These are phyloP conservation scores for Penicillium decumbens DNA, from an alignment of 2,329 filamentous ascomycete genomes.

Conservation along the genomic window DNA sequence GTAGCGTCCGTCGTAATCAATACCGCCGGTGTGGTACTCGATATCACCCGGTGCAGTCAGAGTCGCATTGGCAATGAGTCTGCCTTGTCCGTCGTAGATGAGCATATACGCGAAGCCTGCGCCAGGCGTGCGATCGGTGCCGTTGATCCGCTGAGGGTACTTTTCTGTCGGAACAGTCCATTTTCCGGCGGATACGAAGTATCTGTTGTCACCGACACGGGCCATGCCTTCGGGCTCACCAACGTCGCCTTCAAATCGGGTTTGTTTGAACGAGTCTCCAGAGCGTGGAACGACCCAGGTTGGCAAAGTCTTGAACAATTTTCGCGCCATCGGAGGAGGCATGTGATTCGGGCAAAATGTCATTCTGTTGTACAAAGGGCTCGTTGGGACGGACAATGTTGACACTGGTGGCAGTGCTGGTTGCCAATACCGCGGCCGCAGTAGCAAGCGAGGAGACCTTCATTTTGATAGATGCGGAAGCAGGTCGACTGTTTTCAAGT, in stretches of 20 bases:
- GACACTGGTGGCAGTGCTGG: conserved; percentile 10
- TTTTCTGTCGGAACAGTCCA: conserved; percentile 41
- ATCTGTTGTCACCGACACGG: conserved; percentile 42
- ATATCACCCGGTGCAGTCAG: conserved; percentile 18
- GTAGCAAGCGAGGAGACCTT: conserved; percentile 7
- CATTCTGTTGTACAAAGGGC: conserved; percentile 15
- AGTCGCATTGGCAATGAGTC: too few species aligned
- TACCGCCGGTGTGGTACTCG: conserved; percentile 48
- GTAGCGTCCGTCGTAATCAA: conserved; percentile 48
- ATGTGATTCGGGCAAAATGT: conserved; percentile 22
- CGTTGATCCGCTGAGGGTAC: conserved; percentile 50
- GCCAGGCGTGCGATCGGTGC: too few species aligned
- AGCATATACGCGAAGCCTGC: too few species aligned
- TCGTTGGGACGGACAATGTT: conserved; percentile 20
- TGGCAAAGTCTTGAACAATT: conserved; percentile 42
- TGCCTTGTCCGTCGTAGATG: too few species aligned
- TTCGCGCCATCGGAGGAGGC: conserved; percentile 19
- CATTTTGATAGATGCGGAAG: conserved; percentile 7
- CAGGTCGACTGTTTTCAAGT: background rate
- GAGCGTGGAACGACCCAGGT: conserved; percentile 42
- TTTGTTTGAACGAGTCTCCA: conserved; percentile 44
- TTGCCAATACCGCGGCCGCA: conserved; percentile 7
- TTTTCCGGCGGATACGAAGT: conserved; percentile 45
- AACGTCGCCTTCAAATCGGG: conserved; percentile 44
- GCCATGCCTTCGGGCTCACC: conserved; percentile 51